phyloP scores from a whole-genome alignment of 495 filamentous ascomycete species.

The Aspergillus sclerotioniger region DNA sequence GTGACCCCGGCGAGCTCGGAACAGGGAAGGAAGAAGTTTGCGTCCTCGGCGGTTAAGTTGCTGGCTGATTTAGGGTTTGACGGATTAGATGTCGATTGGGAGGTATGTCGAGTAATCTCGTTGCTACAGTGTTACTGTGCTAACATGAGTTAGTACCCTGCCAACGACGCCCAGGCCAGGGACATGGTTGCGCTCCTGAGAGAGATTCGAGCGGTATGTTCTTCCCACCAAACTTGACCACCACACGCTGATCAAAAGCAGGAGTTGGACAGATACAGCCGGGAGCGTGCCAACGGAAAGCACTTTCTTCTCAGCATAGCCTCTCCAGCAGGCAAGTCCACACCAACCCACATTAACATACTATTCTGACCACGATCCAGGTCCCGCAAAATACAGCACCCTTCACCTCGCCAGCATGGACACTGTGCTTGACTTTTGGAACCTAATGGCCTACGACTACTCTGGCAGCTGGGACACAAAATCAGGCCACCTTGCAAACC shows the following conservation, averaged over 20 bases:
- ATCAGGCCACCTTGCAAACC: constrained; percentile 77
- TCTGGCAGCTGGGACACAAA: constrained; percentile 68
- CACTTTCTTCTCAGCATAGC: constrained; percentile 73
- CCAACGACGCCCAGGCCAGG: constrained; percentile 49
- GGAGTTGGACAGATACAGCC: constrained; percentile 62
- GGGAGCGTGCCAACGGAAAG: constrained; percentile 41
- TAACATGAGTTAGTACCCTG: constrained; percentile 27
- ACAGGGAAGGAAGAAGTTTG: constrained; percentile 60
- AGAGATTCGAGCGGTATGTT: constrained; percentile 45
- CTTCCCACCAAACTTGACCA: not conserved
- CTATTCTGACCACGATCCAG: constrained; percentile 4
- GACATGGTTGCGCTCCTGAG: constrained; percentile 64
- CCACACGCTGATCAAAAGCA: constrained; percentile 18
- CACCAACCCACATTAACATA: not conserved
- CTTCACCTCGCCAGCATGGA: constrained; percentile 68
- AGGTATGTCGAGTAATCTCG: constrained; percentile 30
- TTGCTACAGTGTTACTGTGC: not conserved
- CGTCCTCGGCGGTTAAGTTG: constrained; percentile 61
- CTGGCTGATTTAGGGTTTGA: constrained; percentile 65
- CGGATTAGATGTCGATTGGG: constrained; percentile 64
- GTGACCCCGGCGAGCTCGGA: constrained; percentile 60
- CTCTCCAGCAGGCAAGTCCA: constrained; percentile 44
- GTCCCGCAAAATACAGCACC: constrained; percentile 61
- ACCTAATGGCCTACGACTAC: constrained; percentile 78
- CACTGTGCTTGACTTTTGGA: constrained; percentile 71